Conservation (phyloP, 345 rosid genomes). For the Eutrema japonicum region DNA sequence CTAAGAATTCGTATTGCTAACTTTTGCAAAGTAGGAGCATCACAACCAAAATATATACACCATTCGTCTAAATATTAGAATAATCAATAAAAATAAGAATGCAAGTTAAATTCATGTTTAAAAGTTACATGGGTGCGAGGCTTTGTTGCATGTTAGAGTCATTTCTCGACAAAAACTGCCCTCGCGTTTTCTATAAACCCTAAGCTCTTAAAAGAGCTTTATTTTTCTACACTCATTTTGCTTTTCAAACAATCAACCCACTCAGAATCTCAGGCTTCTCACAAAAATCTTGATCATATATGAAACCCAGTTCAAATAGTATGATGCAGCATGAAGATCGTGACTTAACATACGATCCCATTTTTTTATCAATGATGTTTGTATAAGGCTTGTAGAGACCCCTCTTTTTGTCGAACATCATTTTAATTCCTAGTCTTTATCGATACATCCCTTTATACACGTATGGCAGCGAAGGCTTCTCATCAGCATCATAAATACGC, state of each 20-base stretch:
- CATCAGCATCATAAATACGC: not conserved
- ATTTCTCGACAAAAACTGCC: not conserved
- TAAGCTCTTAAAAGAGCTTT: constrained; percentile 1
- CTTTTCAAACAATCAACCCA: not conserved
- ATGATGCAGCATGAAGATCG: not conserved
- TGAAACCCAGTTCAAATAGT: not conserved
- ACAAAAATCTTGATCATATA: not conserved
- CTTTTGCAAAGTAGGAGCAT: not conserved
- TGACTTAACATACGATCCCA: constrained; percentile 13
- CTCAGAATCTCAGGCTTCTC: not conserved
- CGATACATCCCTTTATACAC: constrained; percentile 10
- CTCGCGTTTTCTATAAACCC: not conserved
- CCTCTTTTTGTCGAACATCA: not conserved
- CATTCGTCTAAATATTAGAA: too few relatives aligned
- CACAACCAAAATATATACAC: not conserved
- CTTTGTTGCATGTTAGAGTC: not conserved
- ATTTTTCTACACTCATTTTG: not conserved
- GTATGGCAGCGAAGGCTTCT: not conserved
- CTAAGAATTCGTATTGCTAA: not conserved
- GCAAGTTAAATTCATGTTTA: too few relatives aligned
- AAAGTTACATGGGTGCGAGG: not conserved
- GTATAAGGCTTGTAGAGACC: constrained; percentile 3
- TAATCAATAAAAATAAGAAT: too few relatives aligned
- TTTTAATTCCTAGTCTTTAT: constrained; percentile 1
- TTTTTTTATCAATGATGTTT: not conserved